Evolutionary conservation across 208 protist species (phyloP), one percentile per base, ranked within the genome.

Genomic region (Blastocrithidia nonstop): DNA sequence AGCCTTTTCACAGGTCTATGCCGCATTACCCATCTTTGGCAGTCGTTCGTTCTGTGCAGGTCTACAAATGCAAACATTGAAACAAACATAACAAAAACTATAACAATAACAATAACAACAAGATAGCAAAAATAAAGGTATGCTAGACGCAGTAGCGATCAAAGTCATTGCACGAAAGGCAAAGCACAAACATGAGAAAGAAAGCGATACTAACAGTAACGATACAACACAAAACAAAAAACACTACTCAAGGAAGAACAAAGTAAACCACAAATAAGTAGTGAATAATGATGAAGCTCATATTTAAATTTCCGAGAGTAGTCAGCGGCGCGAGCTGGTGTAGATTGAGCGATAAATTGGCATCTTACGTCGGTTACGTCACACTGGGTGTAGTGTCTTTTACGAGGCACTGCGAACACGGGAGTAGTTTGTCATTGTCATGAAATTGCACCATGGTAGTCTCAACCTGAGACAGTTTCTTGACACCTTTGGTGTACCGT

Each of bases 261-360:
- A 13, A 9, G 24, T 36, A 26, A n/a, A 37, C 48, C 8, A 32
- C 39, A 24, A 45, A 27, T 3, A 20, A 4, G 27, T 35, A 6
- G 39, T 13, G 19, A 25, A 16, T 3, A 23, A 29, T 2, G 42
- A 13, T 16, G 8, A 22, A 19, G 22, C 25, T 4, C 31, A 35
- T 22, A 31, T 17, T 15, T 6, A 21, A 29, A 19, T 5, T 8
- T 38, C 25, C 7, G 46, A 53, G 27, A 40, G 35, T 46, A 57
- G 47, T 32, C 47, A 56, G 6, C 52, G 59, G 0, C 40, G 48
- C 16, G 64, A 83, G 37, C 43, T 84, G 4, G 54, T 75, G 3
- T 71, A 82, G 45, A 66, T 89, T 29, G 75, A 79, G 54, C 68
- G 74, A 1, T 74, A 89, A 52, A 71, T 89, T 20, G 68, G 65